These are phyloP conservation scores for Vitis rupestris DNA, from an alignment of 164 flowering plant species.

Conservation along the genomic window DNA sequence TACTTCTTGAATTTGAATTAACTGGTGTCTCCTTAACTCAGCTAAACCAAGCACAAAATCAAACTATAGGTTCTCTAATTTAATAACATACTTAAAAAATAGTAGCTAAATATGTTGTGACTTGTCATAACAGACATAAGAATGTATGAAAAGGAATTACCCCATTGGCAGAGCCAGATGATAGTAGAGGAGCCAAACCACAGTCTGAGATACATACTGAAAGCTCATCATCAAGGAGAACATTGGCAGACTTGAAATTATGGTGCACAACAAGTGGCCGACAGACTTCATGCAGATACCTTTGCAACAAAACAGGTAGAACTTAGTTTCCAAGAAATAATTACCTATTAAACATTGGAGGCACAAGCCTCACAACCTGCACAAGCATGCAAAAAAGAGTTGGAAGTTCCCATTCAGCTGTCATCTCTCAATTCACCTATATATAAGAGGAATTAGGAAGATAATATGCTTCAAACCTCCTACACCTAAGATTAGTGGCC, in stretches of 20 bases:
- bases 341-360: background rate
- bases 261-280: conserved; percentile 68
- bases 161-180: conserved; percentile 47
- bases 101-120: background rate
- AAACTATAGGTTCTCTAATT: background rate
- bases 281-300: conserved; percentile 81
- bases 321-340: background rate
- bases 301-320: conserved; percentile 19
- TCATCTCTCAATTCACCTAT: background rate
- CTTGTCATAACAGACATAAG: background rate
- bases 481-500: background rate
- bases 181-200: conserved; percentile 60
- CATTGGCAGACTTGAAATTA: conserved; percentile 73
- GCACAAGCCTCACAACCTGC: background rate
- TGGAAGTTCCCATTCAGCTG: background rate
- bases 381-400: background rate
- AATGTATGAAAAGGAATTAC: conserved; percentile 23
- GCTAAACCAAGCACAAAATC: background rate
- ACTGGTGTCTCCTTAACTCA: background rate
- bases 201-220: conserved; percentile 63
- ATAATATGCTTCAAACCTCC: background rate
- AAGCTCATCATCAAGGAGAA: conserved; percentile 72
- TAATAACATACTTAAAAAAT: background rate
- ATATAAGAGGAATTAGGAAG: background rate
- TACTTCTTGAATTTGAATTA: background rate